Percentiles rank a stretch among this genome's conserved stretches.
Evolutionary conservation across 2,329 filamentous ascomycete species (phyloP).

Genomic region (Domatiomyces globalis): DNA sequence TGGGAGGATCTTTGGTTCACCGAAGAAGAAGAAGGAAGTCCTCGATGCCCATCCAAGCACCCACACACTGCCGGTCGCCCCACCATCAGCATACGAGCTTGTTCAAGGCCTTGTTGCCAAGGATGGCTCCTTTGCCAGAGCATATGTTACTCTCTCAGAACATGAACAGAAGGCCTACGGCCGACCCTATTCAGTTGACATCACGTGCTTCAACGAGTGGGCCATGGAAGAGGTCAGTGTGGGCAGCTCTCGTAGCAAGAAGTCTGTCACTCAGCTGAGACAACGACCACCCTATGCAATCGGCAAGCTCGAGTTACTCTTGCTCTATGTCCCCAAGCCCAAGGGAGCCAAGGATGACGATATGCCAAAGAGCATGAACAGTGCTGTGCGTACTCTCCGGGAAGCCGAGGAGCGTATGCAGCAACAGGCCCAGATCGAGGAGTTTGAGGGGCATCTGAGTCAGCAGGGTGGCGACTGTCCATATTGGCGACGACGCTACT

Average conservation of each 20-base stretch:
- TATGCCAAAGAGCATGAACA: conserved; percentile 99
- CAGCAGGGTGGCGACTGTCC: conserved; percentile 97
- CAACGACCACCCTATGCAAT: conserved; percentile 86
- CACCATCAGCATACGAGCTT: conserved; percentile 26
- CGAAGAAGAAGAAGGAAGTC: conserved; percentile 91
- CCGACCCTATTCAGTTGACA: conserved; percentile 71
- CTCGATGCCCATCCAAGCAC: not conserved
- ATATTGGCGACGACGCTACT: conserved; percentile 95
- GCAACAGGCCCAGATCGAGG: conserved; percentile 16
- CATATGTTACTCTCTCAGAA: conserved; percentile 87
- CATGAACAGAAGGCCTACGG: conserved; percentile 82
- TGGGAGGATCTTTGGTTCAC: conserved; percentile 81
- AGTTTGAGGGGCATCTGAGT: conserved; percentile 75
- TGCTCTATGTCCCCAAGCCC: conserved; percentile 87
- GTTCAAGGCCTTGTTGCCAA: conserved; percentile 57
- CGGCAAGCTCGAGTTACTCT: conserved; percentile 83
- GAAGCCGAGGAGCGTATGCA: conserved; percentile 63
- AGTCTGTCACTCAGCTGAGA: conserved; percentile 56
- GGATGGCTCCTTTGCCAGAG: conserved; percentile 85
- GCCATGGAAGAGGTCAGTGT: conserved; percentile 68
- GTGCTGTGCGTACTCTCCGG: conserved; percentile 82
- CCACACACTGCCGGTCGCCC: conserved; percentile 13
- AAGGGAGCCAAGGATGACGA: conserved; percentile 79
- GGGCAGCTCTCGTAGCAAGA: conserved; percentile 91
- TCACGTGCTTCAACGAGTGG: conserved; percentile 98